Percentiles rank a stretch among this genome's conserved stretches.
Conservation (phyloP, 1,284 basidiomycete species). For the Ustilago sp. region DNA sequence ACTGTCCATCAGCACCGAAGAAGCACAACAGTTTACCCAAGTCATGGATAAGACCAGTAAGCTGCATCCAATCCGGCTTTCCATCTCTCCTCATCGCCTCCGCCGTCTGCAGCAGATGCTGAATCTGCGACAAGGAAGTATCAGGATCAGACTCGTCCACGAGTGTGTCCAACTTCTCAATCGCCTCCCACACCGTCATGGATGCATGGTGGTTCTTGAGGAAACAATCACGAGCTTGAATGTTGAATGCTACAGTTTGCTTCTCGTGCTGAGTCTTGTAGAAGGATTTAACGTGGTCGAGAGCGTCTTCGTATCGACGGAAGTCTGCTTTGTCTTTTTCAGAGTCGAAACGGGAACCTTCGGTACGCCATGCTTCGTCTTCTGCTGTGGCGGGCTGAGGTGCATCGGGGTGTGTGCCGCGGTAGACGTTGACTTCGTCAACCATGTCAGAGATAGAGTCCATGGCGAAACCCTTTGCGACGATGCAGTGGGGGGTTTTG, state of each 20-base stretch:
- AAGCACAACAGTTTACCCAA: conserved; percentile 58
- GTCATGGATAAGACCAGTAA: conserved; percentile 79
- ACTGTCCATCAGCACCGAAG: conserved; percentile 76
- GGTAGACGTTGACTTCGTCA: conserved; percentile 55
- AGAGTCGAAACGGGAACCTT: conserved; percentile 76
- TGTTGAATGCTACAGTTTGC: conserved; percentile 72
- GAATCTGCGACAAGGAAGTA: conserved; percentile 76
- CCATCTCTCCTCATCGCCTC: conserved; percentile 89
- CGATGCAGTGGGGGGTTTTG: conserved; percentile 17
- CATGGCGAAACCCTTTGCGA: conserved; percentile 44
- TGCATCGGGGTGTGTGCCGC: conserved; percentile 41
- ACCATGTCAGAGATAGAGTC: conserved; percentile 51
- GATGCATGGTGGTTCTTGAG: conserved; percentile 44
- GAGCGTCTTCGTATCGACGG: conserved; percentile 74
- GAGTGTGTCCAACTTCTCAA: conserved; percentile 87
- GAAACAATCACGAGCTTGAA: conserved; percentile 44
- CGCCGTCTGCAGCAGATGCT: conserved; percentile 89
- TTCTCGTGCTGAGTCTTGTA: conserved; percentile 90
- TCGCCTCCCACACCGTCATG: conserved; percentile 83
- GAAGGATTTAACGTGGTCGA: conserved; percentile 86
- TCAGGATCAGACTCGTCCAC: conserved; percentile 86
- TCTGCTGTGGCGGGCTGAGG: conserved; percentile 29
- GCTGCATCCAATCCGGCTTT: conserved; percentile 77
- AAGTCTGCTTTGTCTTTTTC: conserved; percentile 79
- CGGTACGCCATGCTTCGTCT: conserved; percentile 46